phyloP scores from a whole-genome alignment of 2,329 filamentous ascomycete genomes.

The Fusarium bulbicola region DNA sequence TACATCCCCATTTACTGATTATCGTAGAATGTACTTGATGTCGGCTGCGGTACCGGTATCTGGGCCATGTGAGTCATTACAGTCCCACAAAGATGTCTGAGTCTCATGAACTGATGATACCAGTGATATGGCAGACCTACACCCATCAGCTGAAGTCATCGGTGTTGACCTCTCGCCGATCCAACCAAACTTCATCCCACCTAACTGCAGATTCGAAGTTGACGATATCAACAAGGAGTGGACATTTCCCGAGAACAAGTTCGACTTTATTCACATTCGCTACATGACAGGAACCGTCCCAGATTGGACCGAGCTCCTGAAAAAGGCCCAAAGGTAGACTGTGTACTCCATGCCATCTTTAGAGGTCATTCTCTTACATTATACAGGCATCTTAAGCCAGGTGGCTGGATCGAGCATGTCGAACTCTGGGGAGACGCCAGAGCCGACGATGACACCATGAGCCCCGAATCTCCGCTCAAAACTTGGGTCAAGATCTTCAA shows the following conservation, averaged over 20 bases:
- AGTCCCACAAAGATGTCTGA: too few relatives aligned
- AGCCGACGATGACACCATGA: conserved; percentile 18
- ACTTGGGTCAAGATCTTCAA: conserved; percentile 21
- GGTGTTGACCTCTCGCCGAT: conserved; percentile 23
- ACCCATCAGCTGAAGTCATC: conserved; percentile 14
- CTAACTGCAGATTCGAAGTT: conserved; percentile 20
- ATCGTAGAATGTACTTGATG: not conserved
- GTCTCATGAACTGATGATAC: not conserved
- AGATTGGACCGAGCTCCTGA: conserved; percentile 6
- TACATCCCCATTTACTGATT: rapidly evolving
- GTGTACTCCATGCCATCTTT: rapidly evolving
- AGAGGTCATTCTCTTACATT: rapidly evolving
- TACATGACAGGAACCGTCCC: conserved; percentile 22
- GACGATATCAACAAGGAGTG: conserved; percentile 26
- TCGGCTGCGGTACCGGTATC: conserved; percentile 21
- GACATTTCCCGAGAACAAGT: conserved; percentile 9
- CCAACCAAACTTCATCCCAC: conserved; percentile 16
- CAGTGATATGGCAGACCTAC: conserved; percentile 22
- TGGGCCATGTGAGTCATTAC: conserved; percentile 20
- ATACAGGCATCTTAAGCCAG: not conserved
- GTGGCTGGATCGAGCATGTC: conserved; percentile 26
- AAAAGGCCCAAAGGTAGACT: conserved; percentile 7
- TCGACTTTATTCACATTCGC: conserved; percentile 25
- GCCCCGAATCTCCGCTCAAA: conserved; percentile 12
- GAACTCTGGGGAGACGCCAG: conserved; percentile 22